Percentiles rank a stretch among this genome's conserved stretches.
Evolutionary conservation across 352 stramenopile species (phyloP).

Genomic region (Pilasporangium apinafurcum): DNA sequence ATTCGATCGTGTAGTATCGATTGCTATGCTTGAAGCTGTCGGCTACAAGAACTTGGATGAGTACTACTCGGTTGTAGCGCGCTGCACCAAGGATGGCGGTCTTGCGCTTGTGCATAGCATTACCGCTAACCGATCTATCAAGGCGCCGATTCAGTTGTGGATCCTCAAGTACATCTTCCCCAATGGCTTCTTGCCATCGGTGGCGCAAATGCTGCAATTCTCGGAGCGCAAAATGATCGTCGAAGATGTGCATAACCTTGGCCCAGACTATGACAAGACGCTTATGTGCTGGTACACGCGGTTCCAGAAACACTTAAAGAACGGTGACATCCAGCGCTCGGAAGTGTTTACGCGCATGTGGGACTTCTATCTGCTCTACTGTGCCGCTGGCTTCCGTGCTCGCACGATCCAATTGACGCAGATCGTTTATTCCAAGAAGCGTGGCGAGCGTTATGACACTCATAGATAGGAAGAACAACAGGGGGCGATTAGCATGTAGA

Average conservation of each 20-base stretch:
- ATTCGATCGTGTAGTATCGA: conserved; percentile 85
- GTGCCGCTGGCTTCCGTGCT: conserved; percentile 83
- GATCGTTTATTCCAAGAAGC: conserved; percentile 85
- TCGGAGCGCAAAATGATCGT: conserved; percentile 75
- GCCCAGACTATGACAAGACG: conserved; percentile 87
- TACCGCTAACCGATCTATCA: conserved; percentile 75
- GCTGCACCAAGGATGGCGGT: conserved; percentile 77
- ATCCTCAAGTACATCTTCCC: conserved; percentile 92
- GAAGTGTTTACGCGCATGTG: conserved; percentile 87
- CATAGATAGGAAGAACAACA: too few relatives aligned
- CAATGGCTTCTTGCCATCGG: conserved; percentile 80
- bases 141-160: conserved; percentile 80
- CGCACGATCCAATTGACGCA: conserved; percentile 82
- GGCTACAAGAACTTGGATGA: conserved; percentile 86
- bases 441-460: conserved; percentile 69
- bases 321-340: conserved; percentile 65
- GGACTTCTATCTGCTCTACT: conserved; percentile 89
- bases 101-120: conserved; percentile 80
- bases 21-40: conserved; percentile 88
- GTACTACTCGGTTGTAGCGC: conserved; percentile 80
- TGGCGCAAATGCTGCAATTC: conserved; percentile 68
- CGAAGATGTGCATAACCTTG: conserved; percentile 84
- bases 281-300: conserved; percentile 85
- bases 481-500: too few relatives aligned
- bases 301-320: conserved; percentile 78